phyloP scores from a whole-genome alignment of 1,284 basidiomycete species.

The Pulveroboletus sp. region DNA sequence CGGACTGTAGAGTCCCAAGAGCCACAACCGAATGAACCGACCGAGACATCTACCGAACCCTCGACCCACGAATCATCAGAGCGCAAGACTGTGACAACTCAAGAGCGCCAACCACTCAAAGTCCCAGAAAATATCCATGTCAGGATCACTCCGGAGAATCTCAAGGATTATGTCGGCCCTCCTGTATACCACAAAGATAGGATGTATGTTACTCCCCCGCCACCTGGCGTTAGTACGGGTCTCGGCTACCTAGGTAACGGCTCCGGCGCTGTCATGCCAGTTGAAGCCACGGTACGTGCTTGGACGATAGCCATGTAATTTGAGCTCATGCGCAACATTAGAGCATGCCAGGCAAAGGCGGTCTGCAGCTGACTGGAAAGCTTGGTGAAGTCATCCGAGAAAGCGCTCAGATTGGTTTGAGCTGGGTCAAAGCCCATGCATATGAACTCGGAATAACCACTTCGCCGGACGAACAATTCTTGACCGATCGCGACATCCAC shows the following conservation, averaged over 20 bases:
- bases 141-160: constrained; percentile 79
- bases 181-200: constrained; percentile 95
- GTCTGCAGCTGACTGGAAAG: constrained; percentile 91
- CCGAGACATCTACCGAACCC: constrained; percentile 19
- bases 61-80: constrained; percentile 31
- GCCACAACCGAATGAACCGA: constrained; percentile 40
- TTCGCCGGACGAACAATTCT: constrained; percentile 69
- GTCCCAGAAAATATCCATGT: constrained; percentile 84
- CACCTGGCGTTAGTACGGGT: constrained; percentile 92
- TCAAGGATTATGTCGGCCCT: constrained; percentile 97
- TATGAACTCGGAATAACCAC: constrained; percentile 85
- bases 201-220: constrained; percentile 81
- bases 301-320: background rate
- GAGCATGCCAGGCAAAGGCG: constrained; percentile 92
- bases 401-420: constrained; percentile 90
- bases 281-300: constrained; percentile 82
- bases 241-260: constrained; percentile 96
- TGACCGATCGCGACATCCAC: constrained; percentile 86
- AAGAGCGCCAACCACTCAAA: constrained; percentile 76
- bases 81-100: constrained; percentile 69
- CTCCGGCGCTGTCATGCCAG: constrained; percentile 94
- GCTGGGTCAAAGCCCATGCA: constrained; percentile 92
- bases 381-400: constrained; percentile 98
- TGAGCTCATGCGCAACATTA: constrained; percentile 33
- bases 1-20: constrained; percentile 45